Percentiles rank a stretch among this genome's conserved stretches.
phyloP scores from a whole-genome alignment of 2,329 filamentous ascomycete species.

The Triangularia verruculosa region DNA sequence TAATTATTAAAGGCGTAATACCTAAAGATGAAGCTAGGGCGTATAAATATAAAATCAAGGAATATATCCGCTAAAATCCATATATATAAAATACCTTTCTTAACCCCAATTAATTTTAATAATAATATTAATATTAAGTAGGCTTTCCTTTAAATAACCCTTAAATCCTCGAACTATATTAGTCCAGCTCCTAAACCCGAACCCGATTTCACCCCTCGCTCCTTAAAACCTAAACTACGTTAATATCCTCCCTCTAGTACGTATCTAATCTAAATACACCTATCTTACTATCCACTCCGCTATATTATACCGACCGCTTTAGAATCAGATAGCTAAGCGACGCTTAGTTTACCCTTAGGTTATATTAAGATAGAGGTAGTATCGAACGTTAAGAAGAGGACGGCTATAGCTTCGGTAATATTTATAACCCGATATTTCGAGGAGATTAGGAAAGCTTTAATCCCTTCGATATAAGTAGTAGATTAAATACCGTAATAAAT shows the following conservation, averaged over 20 bases:
- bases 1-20: slow-evolving; percentile 64
- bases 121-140: slow-evolving; percentile 23
- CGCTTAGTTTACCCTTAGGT: slow-evolving; percentile 65
- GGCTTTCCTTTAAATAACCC: slow-evolving; percentile 66
- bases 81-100: slow-evolving; percentile 48
- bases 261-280: slow-evolving; percentile 42
- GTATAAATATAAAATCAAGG: slow-evolving; percentile 63
- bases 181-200: slow-evolving; percentile 65
- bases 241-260: slow-evolving; percentile 62
- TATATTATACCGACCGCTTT: slow-evolving; percentile 68
- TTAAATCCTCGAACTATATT: slow-evolving; percentile 74
- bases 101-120: neutral
- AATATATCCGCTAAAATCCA: slow-evolving; percentile 64
- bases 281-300: slow-evolving; percentile 43
- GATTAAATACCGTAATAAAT: slow-evolving; percentile 67
- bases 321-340: slow-evolving; percentile 72
- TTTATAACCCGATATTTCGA: slow-evolving; percentile 70
- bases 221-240: slow-evolving; percentile 56
- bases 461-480: slow-evolving; percentile 71
- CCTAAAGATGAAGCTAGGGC: slow-evolving; percentile 59
- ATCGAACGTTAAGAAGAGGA: slow-evolving; percentile 71
- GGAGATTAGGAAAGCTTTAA: slow-evolving; percentile 82
- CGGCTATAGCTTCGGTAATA: slow-evolving; percentile 63
- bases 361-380: slow-evolving; percentile 71
- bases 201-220: slow-evolving; percentile 66